Conservation (phyloP, 352 stramenopile genomes). For the Blastocystis sp. region DNA sequence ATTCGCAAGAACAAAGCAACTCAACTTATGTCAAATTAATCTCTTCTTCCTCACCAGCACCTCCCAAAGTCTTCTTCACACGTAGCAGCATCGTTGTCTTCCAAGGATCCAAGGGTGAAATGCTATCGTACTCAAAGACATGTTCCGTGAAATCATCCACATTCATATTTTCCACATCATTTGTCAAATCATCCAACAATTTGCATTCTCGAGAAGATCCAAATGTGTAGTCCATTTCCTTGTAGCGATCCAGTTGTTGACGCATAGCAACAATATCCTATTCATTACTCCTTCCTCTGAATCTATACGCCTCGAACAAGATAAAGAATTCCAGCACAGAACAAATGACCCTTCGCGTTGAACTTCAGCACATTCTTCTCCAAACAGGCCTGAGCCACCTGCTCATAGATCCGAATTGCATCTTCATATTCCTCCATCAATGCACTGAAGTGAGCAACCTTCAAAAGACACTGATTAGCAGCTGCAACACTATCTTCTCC, state of each 20-base stretch:
- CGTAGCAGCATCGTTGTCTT: slow-evolving; percentile 77
- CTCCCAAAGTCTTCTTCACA: slow-evolving; percentile 58
- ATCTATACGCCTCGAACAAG: slow-evolving; percentile 73
- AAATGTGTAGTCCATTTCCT: slow-evolving; percentile 90
- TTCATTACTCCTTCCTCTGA: slow-evolving; percentile 67
- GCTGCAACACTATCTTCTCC: slow-evolving; percentile 78
- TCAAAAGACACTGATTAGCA: slow-evolving; percentile 79
- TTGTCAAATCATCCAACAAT: slow-evolving; percentile 73
- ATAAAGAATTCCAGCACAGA: slow-evolving; percentile 84
- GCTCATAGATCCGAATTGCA: slow-evolving; percentile 86
- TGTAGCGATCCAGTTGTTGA: slow-evolving; percentile 83
- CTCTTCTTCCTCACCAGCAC: slow-evolving; percentile 35
- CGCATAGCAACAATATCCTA: slow-evolving; percentile 80
- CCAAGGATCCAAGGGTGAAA: slow-evolving; percentile 91
- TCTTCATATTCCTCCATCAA: slow-evolving; percentile 70
- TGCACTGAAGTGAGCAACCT: slow-evolving; percentile 78
- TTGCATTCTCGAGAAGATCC: slow-evolving; percentile 85
- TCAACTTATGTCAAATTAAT: slow-evolving; percentile 45
- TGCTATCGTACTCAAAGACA: slow-evolving; percentile 89
- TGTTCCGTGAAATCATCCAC: slow-evolving; percentile 83
- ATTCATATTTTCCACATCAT: slow-evolving; percentile 81
- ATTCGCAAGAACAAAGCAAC: not conserved
- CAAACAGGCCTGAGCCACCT: slow-evolving; percentile 82
- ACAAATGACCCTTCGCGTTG: slow-evolving; percentile 89
- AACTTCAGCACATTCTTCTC: slow-evolving; percentile 92